phyloP scores from a whole-genome alignment of 2,329 filamentous ascomycete genomes.

The Domatiomyces globalis region DNA sequence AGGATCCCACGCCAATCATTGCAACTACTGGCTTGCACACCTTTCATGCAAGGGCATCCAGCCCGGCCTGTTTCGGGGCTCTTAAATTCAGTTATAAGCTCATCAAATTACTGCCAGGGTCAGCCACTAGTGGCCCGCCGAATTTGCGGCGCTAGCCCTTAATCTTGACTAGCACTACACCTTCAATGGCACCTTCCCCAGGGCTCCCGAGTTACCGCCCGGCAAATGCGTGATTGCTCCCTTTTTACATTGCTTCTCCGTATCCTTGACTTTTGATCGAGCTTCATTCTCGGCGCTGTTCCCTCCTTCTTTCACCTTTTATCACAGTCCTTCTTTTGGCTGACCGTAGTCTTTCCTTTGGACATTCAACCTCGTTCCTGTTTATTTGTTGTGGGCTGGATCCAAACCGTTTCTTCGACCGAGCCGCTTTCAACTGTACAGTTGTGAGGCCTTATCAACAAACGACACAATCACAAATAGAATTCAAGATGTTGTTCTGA shows the following conservation, averaged over 20 bases:
- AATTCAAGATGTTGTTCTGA: background rate
- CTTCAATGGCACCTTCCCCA: background rate
- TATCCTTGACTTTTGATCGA: background rate
- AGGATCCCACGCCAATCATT: background rate
- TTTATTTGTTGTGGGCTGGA: constrained; percentile 8
- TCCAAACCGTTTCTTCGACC: background rate
- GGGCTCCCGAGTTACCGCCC: background rate
- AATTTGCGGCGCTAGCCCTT: background rate
- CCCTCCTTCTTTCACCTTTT: constrained; percentile 4
- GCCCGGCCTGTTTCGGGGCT: background rate
- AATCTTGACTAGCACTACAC: background rate
- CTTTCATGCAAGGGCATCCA: too few relatives aligned
- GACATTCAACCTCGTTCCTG: constrained; percentile 1
- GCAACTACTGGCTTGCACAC: background rate
- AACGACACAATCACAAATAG: background rate
- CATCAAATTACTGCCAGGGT: background rate
- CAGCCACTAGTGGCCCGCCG: background rate
- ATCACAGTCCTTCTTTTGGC: constrained; percentile 16
- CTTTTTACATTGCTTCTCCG: background rate
- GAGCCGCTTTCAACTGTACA: constrained; percentile 7
- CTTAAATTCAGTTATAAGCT: background rate
- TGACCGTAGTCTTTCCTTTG: constrained; percentile 17
- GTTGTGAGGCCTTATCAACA: constrained; percentile 5
- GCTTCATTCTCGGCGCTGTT: constrained; percentile 8
- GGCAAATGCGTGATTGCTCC: background rate